Percentiles rank a stretch among this genome's conserved stretches.
Conservation (phyloP, 208 protist species). For the Phytomonas francai region DNA sequence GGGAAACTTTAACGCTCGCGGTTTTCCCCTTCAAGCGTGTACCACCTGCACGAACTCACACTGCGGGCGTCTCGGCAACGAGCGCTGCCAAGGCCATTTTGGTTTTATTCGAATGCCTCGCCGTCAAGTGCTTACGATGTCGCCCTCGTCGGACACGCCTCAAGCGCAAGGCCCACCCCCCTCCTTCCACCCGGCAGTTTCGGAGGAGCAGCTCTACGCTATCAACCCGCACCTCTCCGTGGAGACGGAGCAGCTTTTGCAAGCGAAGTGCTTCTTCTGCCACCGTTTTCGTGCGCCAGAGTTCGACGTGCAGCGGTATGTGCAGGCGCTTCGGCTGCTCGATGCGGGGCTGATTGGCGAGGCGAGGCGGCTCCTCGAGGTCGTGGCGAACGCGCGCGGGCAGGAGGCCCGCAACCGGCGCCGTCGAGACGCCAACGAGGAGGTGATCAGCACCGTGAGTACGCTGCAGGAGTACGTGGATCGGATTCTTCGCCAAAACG, state of each 20-base stretch:
- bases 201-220: constrained; percentile 40
- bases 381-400: constrained; percentile 48
- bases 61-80: constrained; percentile 65
- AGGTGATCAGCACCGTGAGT: constrained; percentile 52
- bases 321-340: constrained; percentile 63
- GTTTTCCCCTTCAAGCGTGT: constrained; percentile 74
- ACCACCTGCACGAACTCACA: constrained; percentile 57
- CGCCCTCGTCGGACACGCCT: too few species aligned
- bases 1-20: constrained; percentile 81
- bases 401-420: constrained; percentile 38
- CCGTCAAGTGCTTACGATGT: too few species aligned
- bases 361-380: constrained; percentile 71
- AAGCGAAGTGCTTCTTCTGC: constrained; percentile 85
- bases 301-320: constrained; percentile 81
- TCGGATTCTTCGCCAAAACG: constrained; percentile 26
- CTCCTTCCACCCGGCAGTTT: constrained; percentile 32
- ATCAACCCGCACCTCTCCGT: constrained; percentile 78
- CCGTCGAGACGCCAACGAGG: constrained; percentile 54
- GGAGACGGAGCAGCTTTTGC: constrained; percentile 72
- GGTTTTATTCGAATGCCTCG: constrained; percentile 81
- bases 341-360: constrained; percentile 68
- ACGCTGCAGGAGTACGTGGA: constrained; percentile 56
- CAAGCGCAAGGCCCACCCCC: too few species aligned
- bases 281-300: constrained; percentile 60
- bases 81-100: constrained; percentile 86